These are phyloP conservation scores for Suillus spraguei DNA, from an alignment of 768 basidiomycete species.

Conservation along the genomic window DNA sequence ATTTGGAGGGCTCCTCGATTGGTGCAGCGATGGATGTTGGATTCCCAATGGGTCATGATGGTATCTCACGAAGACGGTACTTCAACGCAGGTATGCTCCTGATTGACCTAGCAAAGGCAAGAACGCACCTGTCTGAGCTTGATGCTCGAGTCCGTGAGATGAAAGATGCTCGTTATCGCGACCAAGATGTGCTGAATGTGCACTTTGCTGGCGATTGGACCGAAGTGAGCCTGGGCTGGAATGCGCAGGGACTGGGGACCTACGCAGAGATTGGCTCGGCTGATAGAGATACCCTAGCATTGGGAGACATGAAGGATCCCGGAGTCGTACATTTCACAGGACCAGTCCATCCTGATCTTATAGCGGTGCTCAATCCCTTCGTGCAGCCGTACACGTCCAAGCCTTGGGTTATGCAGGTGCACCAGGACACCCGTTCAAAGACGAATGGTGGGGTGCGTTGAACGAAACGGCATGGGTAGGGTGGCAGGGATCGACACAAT, in stretches of 20 bases:
- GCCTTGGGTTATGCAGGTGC: slow-evolving; percentile 58
- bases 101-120: slow-evolving; percentile 45
- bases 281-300: slow-evolving; percentile 37
- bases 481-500: slow-evolving; percentile 28
- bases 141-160: slow-evolving; percentile 26
- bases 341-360: slow-evolving; percentile 49
- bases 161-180: slow-evolving; percentile 36
- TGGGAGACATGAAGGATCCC: slow-evolving; percentile 42
- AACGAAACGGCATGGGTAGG: slow-evolving; percentile 48
- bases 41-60: slow-evolving; percentile 47
- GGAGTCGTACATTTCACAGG: slow-evolving; percentile 62
- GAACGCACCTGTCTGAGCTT: slow-evolving; percentile 32
- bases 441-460: slow-evolving; percentile 48
- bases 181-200: slow-evolving; percentile 55
- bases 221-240: slow-evolving; percentile 48
- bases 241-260: slow-evolving; percentile 59
- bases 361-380: slow-evolving; percentile 48
- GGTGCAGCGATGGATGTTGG: slow-evolving; percentile 54
- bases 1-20: slow-evolving; percentile 43
- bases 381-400: slow-evolving; percentile 58
- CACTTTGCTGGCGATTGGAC: slow-evolving; percentile 48
- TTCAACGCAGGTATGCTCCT: slow-evolving; percentile 62
- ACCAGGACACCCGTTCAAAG: slow-evolving; percentile 50
- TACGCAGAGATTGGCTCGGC: slow-evolving; percentile 41
- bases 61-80: slow-evolving; percentile 36